Evolutionary conservation across 768 basidiomycete species (phyloP).

Genomic region (Dacryopinax spathularia): DNA sequence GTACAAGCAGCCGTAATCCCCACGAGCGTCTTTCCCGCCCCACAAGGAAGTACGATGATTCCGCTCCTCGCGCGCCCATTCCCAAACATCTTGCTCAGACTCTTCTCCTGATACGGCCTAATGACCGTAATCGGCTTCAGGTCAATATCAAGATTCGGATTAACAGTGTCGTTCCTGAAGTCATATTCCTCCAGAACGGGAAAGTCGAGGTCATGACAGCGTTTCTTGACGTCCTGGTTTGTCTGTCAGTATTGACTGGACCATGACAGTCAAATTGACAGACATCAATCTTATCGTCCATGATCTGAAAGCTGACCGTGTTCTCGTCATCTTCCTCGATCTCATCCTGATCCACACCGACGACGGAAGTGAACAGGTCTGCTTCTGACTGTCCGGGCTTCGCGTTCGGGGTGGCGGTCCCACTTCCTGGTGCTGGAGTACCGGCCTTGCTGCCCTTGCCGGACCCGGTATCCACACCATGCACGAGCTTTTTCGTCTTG

Average conservation of each 20-base stretch:
- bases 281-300: slow-evolving; percentile 86
- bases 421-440: background rate
- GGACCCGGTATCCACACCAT: background rate
- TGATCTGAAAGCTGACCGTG: slow-evolving; percentile 93
- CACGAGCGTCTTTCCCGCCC: slow-evolving; percentile 95
- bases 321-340: slow-evolving; percentile 96
- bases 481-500: slow-evolving; percentile 50
- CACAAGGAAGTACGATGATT: slow-evolving; percentile 95
- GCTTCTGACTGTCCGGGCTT: slow-evolving; percentile 36
- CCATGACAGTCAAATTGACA: slow-evolving; percentile 14
- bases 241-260: slow-evolving; percentile 5
- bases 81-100: slow-evolving; percentile 98
- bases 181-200: slow-evolving; percentile 99
- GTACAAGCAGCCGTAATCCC: slow-evolving; percentile 99
- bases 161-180: slow-evolving; percentile 91
- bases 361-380: slow-evolving; percentile 88
- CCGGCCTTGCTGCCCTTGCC: slow-evolving; percentile 8
- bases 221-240: slow-evolving; percentile 77
- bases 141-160: slow-evolving; percentile 95
- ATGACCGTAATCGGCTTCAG: slow-evolving; percentile 96
- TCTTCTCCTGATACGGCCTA: slow-evolving; percentile 96
- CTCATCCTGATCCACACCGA: slow-evolving; percentile 92
- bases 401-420: background rate
- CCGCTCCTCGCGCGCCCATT: slow-evolving; percentile 98
- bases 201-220: slow-evolving; percentile 91